phyloP scores from a whole-genome alignment of 345 rosid genomes.

The Arabidopsis thaliana region DNA sequence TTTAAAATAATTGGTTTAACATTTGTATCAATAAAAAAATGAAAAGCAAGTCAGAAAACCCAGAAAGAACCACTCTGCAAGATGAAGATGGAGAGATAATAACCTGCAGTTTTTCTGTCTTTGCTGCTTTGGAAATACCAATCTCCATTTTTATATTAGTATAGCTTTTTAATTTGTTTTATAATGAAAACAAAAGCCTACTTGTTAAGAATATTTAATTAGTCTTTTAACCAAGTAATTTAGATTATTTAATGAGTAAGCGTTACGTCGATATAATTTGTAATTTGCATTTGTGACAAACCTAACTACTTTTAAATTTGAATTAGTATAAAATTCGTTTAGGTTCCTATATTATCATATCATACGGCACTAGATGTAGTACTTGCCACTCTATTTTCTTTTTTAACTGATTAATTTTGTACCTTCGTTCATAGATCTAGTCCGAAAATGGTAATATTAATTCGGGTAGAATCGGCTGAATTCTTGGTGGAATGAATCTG shows the following conservation, averaged over 20 bases:
- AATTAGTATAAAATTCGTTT: constrained; percentile 6
- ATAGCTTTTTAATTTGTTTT: constrained; percentile 9
- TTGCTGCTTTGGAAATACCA: constrained; percentile 49
- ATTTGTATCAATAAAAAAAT: neutral
- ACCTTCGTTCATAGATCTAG: constrained; percentile 19
- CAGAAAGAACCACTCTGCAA: constrained; percentile 44
- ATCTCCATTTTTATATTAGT: constrained; percentile 9
- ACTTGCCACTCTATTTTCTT: constrained; percentile 12
- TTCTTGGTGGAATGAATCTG: neutral
- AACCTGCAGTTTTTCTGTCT: constrained; percentile 58
- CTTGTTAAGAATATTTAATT: neutral
- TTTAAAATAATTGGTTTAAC: constrained; percentile 1
- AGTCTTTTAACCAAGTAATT: neutral
- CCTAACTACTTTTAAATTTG: constrained; percentile 10
- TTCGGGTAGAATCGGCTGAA: constrained; percentile 10
- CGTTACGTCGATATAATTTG: constrained; percentile 24
- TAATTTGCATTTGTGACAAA: constrained; percentile 17
- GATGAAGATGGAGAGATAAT: constrained; percentile 41
- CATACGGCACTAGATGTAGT: constrained; percentile 34
- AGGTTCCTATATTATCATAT: constrained; percentile 4
- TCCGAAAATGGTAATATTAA: constrained; percentile 4
- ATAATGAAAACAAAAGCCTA: constrained; percentile 11
- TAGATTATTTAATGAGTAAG: neutral
- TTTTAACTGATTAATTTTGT: constrained; percentile 9
- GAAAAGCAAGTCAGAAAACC: constrained; percentile 41